Conservation (phyloP, 768 basidiomycete genomes). For the Termitomyces sp. region DNA sequence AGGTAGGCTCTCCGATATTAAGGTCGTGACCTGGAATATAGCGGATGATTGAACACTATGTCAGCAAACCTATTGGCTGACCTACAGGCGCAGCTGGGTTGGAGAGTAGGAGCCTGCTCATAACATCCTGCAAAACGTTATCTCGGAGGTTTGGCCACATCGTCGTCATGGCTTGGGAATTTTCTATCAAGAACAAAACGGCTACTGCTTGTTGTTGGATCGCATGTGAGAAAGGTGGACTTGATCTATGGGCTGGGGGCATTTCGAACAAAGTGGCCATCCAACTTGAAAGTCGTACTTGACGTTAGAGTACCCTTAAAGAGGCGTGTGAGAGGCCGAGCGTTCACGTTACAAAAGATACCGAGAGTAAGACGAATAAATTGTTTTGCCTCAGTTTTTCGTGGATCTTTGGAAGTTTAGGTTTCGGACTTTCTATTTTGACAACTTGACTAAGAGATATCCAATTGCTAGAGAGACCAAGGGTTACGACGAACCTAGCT, state of each 20-base stretch:
- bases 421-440: slow-evolving; percentile 35
- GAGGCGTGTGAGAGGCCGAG: slow-evolving; percentile 3
- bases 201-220: slow-evolving; percentile 28
- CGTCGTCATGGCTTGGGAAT: slow-evolving; percentile 38
- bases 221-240: slow-evolving; percentile 15
- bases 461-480: slow-evolving; percentile 2
- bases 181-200: slow-evolving; percentile 51
- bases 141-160: slow-evolving; percentile 48
- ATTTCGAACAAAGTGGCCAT: slow-evolving; percentile 8
- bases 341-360: slow-evolving; percentile 7
- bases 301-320: neutral
- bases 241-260: slow-evolving; percentile 4
- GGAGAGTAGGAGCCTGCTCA: slow-evolving; percentile 33
- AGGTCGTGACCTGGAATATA: slow-evolving; percentile 30
- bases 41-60: neutral
- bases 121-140: slow-evolving; percentile 37
- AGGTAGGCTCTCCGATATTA: slow-evolving; percentile 43
- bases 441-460: slow-evolving; percentile 19
- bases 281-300: neutral
- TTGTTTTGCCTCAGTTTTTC: slow-evolving; percentile 13
- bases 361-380: slow-evolving; percentile 5
- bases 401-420: slow-evolving; percentile 38
- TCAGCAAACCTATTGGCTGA: slow-evolving; percentile 2
- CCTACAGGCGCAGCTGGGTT: slow-evolving; percentile 38
- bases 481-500: slow-evolving; percentile 15